Base-by-base conservation (phyloP, 1,284 basidiomycete genomes). In the Moesziomyces globuligerus region DNA sequence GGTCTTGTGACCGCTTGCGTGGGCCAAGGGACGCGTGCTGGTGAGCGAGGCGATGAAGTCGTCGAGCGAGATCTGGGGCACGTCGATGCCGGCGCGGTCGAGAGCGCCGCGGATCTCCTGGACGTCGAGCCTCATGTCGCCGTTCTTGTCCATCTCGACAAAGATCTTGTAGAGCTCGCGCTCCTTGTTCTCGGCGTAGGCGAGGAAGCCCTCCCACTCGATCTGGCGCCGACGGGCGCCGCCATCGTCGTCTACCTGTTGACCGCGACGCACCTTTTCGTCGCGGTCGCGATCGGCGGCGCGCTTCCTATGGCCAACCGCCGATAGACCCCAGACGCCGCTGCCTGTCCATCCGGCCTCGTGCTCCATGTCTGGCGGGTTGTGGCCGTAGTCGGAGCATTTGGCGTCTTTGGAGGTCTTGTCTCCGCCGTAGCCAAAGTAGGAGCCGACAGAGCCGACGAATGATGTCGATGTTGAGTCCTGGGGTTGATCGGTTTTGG, bases 161-260 rank as follows among this genome's bases (percentile, higher is more conserved):
- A 82, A 82, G 59, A 80, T 74, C 34, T 61, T 74, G 69, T 81
- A 78, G 2, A 82, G 70, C 46, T 80, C 79, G 34, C 80, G 73
- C 42, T 82, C 80, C 50, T 82, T 81, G 38, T 72, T 59, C 41
- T 81, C 80, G 21, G 80, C 79, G 50, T 81, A 82, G 20, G 76
- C 73, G 23, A 82, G 58, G 49, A 82, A 82, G 1, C 79, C 80
- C 38, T 82, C 79, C 80, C 80, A 82, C 45, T 82, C 80, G 34
- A 82, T 79, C 56, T 78, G 74, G 15, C 76, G 59, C 55, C 80
- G 76, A 4, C 78, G 55, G 6, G 55, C 58, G 20, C 78, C 72
- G 8, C 72, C 75, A 25, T 78, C 70, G 41, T 69, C 75, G 25
- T 77, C 74, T 17, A 70, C 64, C 38, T 64, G 46, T 34, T 74